phyloP scores from a whole-genome alignment of 2,329 filamentous ascomycete genomes.

The Cladosporium sp. region DNA sequence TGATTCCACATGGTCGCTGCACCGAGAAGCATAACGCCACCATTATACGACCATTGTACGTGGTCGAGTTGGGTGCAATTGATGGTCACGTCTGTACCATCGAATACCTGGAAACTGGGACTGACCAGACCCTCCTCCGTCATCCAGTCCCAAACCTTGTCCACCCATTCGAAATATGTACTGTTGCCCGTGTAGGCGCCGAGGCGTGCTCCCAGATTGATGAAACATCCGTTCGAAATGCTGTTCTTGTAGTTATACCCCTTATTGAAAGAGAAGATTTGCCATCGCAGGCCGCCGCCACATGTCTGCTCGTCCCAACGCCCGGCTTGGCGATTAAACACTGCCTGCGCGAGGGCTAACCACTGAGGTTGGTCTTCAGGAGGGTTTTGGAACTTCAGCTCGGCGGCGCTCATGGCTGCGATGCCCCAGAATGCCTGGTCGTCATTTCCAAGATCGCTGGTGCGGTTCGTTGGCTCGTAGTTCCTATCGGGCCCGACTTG shows the following conservation, averaged over 20 bases:
- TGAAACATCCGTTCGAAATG: slow-evolving; percentile 49
- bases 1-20: slow-evolving; percentile 44
- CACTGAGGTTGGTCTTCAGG: slow-evolving; percentile 35
- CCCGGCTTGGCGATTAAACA: slow-evolving; percentile 34
- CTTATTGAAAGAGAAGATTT: slow-evolving; percentile 40
- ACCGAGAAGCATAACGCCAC: slow-evolving; percentile 42
- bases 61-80: slow-evolving; percentile 42
- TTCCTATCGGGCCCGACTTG: slow-evolving; percentile 53
- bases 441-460: slow-evolving; percentile 41
- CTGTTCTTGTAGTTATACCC: slow-evolving; percentile 46
- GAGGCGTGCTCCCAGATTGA: slow-evolving; percentile 42
- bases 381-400: slow-evolving; percentile 42
- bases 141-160: slow-evolving; percentile 34
- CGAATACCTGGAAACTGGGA: slow-evolving; percentile 42
- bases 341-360: slow-evolving; percentile 39
- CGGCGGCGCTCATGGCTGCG: slow-evolving; percentile 50
- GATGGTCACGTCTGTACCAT: slow-evolving; percentile 37
- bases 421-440: slow-evolving; percentile 55
- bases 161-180: slow-evolving; percentile 61
- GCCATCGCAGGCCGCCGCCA: slow-evolving; percentile 33
- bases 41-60: slow-evolving; percentile 43
- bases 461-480: slow-evolving; percentile 49
- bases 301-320: slow-evolving; percentile 34
- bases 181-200: slow-evolving; percentile 36
- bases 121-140: slow-evolving; percentile 51